A percentile compares a stretch with the other conserved stretches of the same genome.
These are phyloP conservation scores for Blastobotrys arbuscula DNA, from an alignment of 1,139 yeast genomes.

Conservation along the genomic window DNA sequence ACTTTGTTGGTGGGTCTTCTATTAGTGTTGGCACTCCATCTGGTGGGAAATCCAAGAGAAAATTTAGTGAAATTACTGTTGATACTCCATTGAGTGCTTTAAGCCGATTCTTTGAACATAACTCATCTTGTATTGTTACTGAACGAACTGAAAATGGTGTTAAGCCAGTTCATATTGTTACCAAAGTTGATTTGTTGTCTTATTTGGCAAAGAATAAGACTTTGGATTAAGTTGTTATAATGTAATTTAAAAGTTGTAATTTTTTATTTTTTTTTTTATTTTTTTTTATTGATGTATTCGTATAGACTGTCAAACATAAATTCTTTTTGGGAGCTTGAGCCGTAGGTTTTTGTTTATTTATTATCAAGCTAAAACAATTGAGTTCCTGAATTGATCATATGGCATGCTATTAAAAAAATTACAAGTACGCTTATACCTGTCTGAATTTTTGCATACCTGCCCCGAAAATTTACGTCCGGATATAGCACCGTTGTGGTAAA, in stretches of 20 bases:
- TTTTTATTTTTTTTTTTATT: background rate
- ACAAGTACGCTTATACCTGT: too few species aligned
- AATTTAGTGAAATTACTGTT: slow-evolving; percentile 63
- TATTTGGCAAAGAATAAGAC: slow-evolving; percentile 43
- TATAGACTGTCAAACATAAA: too few species aligned
- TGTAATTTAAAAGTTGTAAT: background rate
- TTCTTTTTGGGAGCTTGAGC: too few species aligned
- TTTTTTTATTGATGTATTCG: too few species aligned
- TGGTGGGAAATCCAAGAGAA: slow-evolving; percentile 49
- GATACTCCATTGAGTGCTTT: slow-evolving; percentile 63
- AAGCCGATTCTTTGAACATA: slow-evolving; percentile 78
- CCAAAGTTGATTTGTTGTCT: slow-evolving; percentile 78
- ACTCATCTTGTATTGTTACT: slow-evolving; percentile 81
- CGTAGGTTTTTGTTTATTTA: too few species aligned
- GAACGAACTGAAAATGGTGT: slow-evolving; percentile 41
- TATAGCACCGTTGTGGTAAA: too few species aligned
- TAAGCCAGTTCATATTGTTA: slow-evolving; percentile 78
- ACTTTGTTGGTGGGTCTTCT: slow-evolving; percentile 38
- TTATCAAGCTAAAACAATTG: too few species aligned
- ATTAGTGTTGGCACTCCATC: slow-evolving; percentile 40
- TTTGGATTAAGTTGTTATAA: slow-evolving; percentile 5
- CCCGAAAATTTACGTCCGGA: too few species aligned
- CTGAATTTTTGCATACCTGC: too few species aligned
- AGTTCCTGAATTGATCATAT: too few species aligned
- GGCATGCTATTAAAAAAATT: too few species aligned